Evolutionary conservation across 768 basidiomycete genomes (phyloP).

Genomic region (Crepidotus variabilis): DNA sequence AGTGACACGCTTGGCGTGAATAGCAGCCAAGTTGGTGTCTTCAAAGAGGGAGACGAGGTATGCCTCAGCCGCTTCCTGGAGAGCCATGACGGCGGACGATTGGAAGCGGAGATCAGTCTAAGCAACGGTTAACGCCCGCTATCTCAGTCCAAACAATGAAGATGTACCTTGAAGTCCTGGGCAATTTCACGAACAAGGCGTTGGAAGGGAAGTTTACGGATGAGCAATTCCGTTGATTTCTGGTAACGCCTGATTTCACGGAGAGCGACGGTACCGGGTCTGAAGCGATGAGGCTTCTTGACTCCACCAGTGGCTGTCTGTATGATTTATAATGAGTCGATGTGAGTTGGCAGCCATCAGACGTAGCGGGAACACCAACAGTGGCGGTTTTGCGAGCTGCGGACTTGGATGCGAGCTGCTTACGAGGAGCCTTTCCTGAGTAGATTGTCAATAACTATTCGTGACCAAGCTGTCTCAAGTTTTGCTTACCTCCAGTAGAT

Average conservation of each 20-base stretch:
- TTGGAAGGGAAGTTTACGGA: conserved; percentile 67
- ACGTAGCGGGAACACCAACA: conserved; percentile 21
- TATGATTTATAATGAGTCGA: conserved; percentile 7
- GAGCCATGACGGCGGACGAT: conserved; percentile 64
- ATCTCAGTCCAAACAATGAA: neutral
- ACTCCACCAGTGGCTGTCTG: conserved; percentile 58
- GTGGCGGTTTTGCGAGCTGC: conserved; percentile 56
- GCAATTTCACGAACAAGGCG: conserved; percentile 77
- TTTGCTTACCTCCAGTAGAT: conserved; percentile 61
- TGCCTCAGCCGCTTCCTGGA: conserved; percentile 65
- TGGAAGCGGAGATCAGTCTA: conserved; percentile 77
- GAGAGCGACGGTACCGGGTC: conserved; percentile 75
- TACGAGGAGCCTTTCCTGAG: conserved; percentile 56
- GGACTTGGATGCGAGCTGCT: conserved; percentile 57
- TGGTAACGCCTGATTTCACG: conserved; percentile 70
- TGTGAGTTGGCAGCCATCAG: neutral
- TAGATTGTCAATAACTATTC: neutral
- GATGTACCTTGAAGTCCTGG: conserved; percentile 69
- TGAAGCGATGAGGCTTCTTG: conserved; percentile 82
- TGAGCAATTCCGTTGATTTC: conserved; percentile 61
- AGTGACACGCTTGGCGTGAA: conserved; percentile 56
- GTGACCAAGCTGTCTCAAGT: neutral
- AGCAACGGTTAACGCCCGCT: neutral
- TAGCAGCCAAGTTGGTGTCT: conserved; percentile 62
- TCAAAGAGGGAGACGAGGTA: conserved; percentile 74